Base-by-base conservation (phyloP, 2,329 filamentous ascomycete genomes). In the Botrytis aclada region DNA sequence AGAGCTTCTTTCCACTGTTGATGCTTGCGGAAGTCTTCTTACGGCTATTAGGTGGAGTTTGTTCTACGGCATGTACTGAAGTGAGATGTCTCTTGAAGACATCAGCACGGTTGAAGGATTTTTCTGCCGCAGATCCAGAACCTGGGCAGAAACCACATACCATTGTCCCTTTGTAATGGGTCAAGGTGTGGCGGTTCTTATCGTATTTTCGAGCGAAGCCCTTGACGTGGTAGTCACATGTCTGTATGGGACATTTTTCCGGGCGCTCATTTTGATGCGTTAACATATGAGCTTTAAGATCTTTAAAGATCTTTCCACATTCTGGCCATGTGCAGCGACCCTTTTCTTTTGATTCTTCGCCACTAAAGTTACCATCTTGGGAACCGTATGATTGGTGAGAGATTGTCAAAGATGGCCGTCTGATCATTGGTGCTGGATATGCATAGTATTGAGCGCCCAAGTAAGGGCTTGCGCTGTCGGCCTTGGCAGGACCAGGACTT, bases 161-260 rank as follows among this genome's bases (percentile, higher is more conserved):
- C 94, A 98, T 98, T 22, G 94, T 98, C 14, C 95, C 95, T 82
- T 97, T 97, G 86, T 98, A 99, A 81, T 98, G 96, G 4, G 95
- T 98, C 76, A 98, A 84, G 1, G 95, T 97, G 81, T 99, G 96
- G 20, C 96, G 87, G 82, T 98, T 98, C 86, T 98, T 98, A 84
- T 98, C 96, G 81, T 98, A 99, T 82, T 98, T 98, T 74, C 95
- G 88, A 4, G 95, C 95, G 80, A 98, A 98, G 0, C 95, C 95
- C 82, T 98, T 98, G 77, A 88, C 87, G 82, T 98, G 93, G 81
- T 98, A 98, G 79, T 98, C 94, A 85, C 95, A 98, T 3, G 91
- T 95, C 72, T 92, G 87, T 74, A 98, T 98, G 0, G 95, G 95
- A 81, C 96, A 99, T 82, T 98, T 98, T 80, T 98, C 95, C 0